These are phyloP conservation scores for Diddensiella transvaalensis DNA, from an alignment of 805 yeast species.

Conservation along the genomic window DNA sequence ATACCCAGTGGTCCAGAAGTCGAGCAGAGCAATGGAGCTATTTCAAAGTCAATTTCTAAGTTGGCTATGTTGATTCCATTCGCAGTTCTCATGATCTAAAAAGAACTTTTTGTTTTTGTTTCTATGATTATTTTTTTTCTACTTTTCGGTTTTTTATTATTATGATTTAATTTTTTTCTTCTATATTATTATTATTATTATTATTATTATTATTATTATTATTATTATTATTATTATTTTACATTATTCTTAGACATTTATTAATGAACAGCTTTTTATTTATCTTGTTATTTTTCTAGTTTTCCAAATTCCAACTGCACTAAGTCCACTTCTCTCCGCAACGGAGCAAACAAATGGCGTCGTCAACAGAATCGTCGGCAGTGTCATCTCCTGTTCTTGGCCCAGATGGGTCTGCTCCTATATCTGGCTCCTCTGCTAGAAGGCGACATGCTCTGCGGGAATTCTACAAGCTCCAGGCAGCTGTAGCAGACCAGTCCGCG, in stretches of 20 bases:
- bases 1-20: background rate
- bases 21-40: background rate
- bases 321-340: background rate
- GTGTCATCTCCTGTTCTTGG: conserved; percentile 3
- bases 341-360: background rate
- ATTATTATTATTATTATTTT: too few relatives aligned
- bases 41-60: background rate
- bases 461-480: conserved; percentile 33
- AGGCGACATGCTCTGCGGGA: conserved; percentile 35
- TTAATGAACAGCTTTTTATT: background rate
- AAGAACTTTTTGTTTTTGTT: background rate
- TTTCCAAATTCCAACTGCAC: background rate
- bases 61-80: background rate
- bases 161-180: background rate
- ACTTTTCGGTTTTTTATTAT: background rate
- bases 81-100: background rate
- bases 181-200: background rate
- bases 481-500: conserved; percentile 9
- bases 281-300: background rate
- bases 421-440: conserved; percentile 15
- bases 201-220: too few relatives aligned
- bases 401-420: background rate
- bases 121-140: background rate
- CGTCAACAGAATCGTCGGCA: background rate
- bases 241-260: background rate